These are phyloP conservation scores for Colletotrichum melonis DNA, from an alignment of 2,329 filamentous ascomycete genomes.

Conservation along the genomic window DNA sequence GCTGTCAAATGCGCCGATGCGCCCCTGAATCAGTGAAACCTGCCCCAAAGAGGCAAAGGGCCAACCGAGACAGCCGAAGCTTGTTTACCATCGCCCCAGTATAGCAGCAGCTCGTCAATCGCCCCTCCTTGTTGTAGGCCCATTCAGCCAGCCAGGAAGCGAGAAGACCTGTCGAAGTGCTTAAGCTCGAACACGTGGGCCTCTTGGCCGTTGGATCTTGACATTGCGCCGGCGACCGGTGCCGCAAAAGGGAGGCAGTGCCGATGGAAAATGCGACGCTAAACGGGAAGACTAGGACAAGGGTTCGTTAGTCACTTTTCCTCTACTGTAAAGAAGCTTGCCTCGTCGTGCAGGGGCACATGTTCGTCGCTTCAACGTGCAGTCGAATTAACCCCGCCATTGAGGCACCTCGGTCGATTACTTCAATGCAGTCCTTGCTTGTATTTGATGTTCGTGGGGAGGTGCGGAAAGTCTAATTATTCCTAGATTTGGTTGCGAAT, in stretches of 20 bases:
- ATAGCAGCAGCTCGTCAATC: neutral
- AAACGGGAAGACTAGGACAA: conserved; percentile 15
- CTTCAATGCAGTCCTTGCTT: neutral
- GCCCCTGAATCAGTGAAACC: conserved; percentile 15
- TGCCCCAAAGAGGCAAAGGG: neutral
- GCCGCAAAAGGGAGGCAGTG: conserved; percentile 21
- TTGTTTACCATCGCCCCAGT: neutral
- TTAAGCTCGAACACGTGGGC: conserved; percentile 19
- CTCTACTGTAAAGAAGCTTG: neutral
- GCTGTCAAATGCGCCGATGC: neutral
- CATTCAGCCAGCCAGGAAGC: neutral
- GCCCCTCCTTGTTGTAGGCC: neutral
- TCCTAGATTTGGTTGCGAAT: neutral
- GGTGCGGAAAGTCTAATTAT: neutral
- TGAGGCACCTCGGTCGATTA: neutral
- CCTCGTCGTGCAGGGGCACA: neutral
- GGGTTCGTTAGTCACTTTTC: neutral
- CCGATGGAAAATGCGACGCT: conserved; percentile 16
- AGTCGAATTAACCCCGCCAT: neutral
- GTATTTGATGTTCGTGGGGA: neutral
- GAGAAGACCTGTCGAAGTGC: neutral
- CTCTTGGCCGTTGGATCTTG: neutral
- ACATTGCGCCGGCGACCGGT: neutral
- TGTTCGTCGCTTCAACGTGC: neutral
- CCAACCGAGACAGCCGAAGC: conserved; percentile 9